Conservation (phyloP, 202 grass and related monocot genomes). For the Setaria italica region DNA sequence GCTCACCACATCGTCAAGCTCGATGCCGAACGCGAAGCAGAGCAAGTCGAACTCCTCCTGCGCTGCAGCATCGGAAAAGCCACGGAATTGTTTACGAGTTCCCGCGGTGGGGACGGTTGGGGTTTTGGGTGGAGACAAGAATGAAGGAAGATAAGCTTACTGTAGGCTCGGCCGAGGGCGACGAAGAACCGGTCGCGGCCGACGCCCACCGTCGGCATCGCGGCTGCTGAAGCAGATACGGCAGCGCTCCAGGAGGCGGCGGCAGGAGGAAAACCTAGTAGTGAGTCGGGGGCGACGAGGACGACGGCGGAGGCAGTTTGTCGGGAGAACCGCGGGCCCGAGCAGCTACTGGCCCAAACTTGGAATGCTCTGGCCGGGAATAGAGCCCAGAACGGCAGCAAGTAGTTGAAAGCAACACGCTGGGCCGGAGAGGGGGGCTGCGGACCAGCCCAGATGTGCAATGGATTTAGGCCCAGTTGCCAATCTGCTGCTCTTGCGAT, state of each 20-base stretch:
- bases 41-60: conserved; percentile 75
- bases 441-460: too few species aligned
- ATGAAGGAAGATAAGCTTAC: conserved; percentile 27
- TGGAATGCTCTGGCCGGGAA: too few species aligned
- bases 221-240: neutral
- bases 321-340: too few species aligned
- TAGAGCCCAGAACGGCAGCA: too few species aligned
- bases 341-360: too few species aligned
- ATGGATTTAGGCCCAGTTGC: too few species aligned
- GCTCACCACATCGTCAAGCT: conserved; percentile 93
- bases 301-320: too few species aligned
- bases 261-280: neutral
- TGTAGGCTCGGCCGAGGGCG: conserved; percentile 57
- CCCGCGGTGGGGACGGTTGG: neutral
- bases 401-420: too few species aligned
- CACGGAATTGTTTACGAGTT: neutral
- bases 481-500: too few species aligned
- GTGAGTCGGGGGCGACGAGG: too few species aligned
- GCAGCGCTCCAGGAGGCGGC: neutral
- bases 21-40: conserved; percentile 96
- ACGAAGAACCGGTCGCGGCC: conserved; percentile 71
- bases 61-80: conserved; percentile 47
- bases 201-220: conserved; percentile 80
- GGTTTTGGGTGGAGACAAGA: neutral
- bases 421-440: too few species aligned